Conservation (phyloP, 1,284 basidiomycete genomes). For the Thecaphora thlaspeos region DNA sequence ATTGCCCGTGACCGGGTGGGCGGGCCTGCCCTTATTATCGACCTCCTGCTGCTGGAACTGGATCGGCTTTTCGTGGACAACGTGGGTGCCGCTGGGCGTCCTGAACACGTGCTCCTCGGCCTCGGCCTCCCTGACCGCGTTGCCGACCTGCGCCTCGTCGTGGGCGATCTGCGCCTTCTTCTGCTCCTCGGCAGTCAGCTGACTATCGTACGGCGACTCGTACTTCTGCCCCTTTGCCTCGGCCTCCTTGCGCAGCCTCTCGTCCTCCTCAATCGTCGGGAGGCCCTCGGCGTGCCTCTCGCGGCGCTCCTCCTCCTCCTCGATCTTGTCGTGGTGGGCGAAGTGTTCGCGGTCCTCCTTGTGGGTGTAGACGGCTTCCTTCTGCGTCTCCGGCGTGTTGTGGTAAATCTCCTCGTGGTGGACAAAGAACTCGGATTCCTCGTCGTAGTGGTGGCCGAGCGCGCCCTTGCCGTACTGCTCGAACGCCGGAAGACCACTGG, state of each 20-base stretch:
- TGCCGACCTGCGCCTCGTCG: conserved; percentile 37
- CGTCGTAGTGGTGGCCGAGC: conserved; percentile 83
- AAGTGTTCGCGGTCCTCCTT: conserved; percentile 76
- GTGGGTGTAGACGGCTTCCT: conserved; percentile 89
- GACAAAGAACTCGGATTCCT: conserved; percentile 58
- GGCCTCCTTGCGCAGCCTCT: conserved; percentile 36
- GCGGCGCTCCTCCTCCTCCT: conserved; percentile 76
- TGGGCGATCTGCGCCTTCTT: conserved; percentile 43
- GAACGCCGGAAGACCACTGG: conserved; percentile 78
- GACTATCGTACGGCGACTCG: conserved; percentile 49
- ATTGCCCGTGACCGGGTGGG: conserved; percentile 28
- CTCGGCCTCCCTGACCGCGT: conserved; percentile 47
- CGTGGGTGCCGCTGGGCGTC: conserved; percentile 48
- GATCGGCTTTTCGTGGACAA: conserved; percentile 51
- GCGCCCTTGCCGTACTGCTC: conserved; percentile 60
- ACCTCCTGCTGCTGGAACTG: conserved; percentile 32
- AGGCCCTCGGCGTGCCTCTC: conserved; percentile 81
- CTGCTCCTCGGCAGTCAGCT: conserved; percentile 40
- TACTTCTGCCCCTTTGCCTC: conserved; percentile 44
- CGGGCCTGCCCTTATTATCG: conserved; percentile 39
- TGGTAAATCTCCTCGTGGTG: conserved; percentile 76
- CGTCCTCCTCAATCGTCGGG: conserved; percentile 59
- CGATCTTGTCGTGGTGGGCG: conserved; percentile 81
- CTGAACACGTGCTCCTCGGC: conserved; percentile 52
- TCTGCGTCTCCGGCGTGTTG: conserved; percentile 91